Evolutionary conservation across 1,284 basidiomycete species (phyloP), one percentile per base, ranked within the genome.

Genomic region (Malassezia sympodialis): DNA sequence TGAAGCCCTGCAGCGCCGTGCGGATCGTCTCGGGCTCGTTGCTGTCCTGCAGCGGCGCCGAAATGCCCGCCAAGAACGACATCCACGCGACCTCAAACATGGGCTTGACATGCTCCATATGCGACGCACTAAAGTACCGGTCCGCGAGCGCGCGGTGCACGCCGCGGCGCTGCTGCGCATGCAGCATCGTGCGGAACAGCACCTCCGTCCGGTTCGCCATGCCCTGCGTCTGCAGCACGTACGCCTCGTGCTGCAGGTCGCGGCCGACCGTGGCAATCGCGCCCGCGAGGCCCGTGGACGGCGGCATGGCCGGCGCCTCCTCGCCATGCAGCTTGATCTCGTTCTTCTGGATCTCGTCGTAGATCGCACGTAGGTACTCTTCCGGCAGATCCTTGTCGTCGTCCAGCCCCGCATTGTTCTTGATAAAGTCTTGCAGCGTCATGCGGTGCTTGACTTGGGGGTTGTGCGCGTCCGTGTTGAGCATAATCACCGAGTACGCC

Each of bases 261-360:
- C 72, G 51, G 0, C 72, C 72, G 3, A 73, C 72, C 1, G 66
- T 64, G 14, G 72, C 71, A 31, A 74, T 68, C 4, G 68, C 71
- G 31, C 58, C 63, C 3, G 72, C 69, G 6, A 74, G 46, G 15
- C 67, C 69, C 3, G 32, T 24, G 4, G 61, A 56, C n/a, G 62
- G 37, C 24, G 62, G 56, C 47, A 47, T 24, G 3, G 48, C 52
- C 3, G 56, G 51, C 28, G 59, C 58, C 39, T 63, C 62, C 37
- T 74, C 72, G 56, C 73, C 72, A 63, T 73, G 69, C 71, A 74
- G 72, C 68, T 74, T 74, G 63, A 74, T 74, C 59, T 74, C 72
- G 57, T 74, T 55, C 55, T 60, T 62, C 58, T 72, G 68, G 34
- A 74, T 74, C 47, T 73, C 71, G 45, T 74, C 71, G 48, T 62